Evolutionary conservation across 1,284 basidiomycete species (phyloP), one percentile per base, ranked within the genome.

Genomic region (Ganoderma multipileum): DNA sequence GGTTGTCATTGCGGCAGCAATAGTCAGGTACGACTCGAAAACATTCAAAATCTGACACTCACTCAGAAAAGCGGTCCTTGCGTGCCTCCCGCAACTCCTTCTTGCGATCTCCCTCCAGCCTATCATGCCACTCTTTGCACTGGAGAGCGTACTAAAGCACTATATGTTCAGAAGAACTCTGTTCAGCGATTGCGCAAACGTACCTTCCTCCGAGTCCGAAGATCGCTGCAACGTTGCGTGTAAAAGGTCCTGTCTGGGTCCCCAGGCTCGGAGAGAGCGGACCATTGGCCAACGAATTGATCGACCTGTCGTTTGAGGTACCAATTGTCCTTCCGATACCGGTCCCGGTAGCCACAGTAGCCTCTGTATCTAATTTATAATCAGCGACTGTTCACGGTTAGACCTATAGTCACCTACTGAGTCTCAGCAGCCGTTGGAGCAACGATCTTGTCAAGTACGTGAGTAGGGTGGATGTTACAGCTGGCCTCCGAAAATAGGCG

Each of bases 61-160:
- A 42, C 39, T 39, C 16, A 28, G 20, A 16, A 26, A 61, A 61
- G n/a, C 26, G 26, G 26, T 41, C 39, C 7, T 42, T 14, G 7
- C 59, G 39, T 8, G n/a, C 39, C 12, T 42, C 38, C 38, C 38
- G 20, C 16, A 28, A 28, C 12, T 18, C 39, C 0, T 38, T 3
- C 26, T 61, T 61, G 11, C 39, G 59, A 14, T 28, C 14, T 26
- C 26, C n/a, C 26, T 54, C 52, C 1, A 28, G 59, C 39, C 5
- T 6, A 9, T 55, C 70, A 28, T 72, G 67, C 55, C 71, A 72
- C 16, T 66, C 16, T 14, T 26, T n/a, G 23, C 38, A 39, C 36
- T 67, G 69, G 6, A 62, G 18, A 18, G 69, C 41, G 28, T 66
- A 65, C 18, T 65, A 39, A 55, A 72, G 68, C 2, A 54, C 65